phyloP scores from a whole-genome alignment of 78 protist species.

The Dictyostelium firmibasis region DNA sequence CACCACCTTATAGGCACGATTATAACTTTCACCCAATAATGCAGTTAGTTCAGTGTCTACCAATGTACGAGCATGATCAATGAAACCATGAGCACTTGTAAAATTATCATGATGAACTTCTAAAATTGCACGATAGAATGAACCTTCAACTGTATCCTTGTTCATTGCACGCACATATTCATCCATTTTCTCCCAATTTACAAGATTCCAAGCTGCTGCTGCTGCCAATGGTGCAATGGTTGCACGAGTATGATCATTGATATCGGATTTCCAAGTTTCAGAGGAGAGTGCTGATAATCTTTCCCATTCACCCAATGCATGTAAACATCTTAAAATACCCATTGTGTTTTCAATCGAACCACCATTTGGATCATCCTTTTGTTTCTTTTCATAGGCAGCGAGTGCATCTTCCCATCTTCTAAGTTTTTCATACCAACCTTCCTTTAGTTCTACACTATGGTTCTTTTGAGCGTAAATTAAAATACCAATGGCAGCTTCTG shows the following conservation, averaged over 20 bases:
- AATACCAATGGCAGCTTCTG: slow-evolving; percentile 97
- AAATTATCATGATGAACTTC: slow-evolving; percentile 78
- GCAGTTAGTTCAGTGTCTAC: slow-evolving; percentile 95
- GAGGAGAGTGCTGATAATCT: slow-evolving; percentile 60
- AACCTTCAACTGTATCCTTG: slow-evolving; percentile 71
- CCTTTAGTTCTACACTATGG: slow-evolving; percentile 83
- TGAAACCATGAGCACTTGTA: slow-evolving; percentile 61
- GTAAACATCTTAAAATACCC: slow-evolving; percentile 95
- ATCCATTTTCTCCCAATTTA: slow-evolving; percentile 83
- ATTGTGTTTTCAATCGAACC: slow-evolving; percentile 32
- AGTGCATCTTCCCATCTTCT: slow-evolving; percentile 97
- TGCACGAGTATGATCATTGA: slow-evolving; percentile 2
- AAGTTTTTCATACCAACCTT: slow-evolving; percentile 96
- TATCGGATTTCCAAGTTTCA: slow-evolving; percentile 74
- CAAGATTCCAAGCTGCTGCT: slow-evolving; percentile 93
- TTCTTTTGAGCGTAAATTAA: slow-evolving; percentile 84
- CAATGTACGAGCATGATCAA: slow-evolving; percentile 84
- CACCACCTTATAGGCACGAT: slow-evolving; percentile 89
- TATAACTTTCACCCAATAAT: slow-evolving; percentile 90
- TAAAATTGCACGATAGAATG: slow-evolving; percentile 86
- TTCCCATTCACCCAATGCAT: slow-evolving; percentile 96
- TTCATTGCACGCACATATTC: slow-evolving; percentile 83
- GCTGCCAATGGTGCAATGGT: slow-evolving; percentile 94
- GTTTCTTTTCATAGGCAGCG: slow-evolving; percentile 87
- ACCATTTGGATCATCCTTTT: slow-evolving; percentile 65